These are phyloP conservation scores for Trichoderma sp. DNA, from an alignment of 2,329 filamentous ascomycete species.

Conservation along the genomic window DNA sequence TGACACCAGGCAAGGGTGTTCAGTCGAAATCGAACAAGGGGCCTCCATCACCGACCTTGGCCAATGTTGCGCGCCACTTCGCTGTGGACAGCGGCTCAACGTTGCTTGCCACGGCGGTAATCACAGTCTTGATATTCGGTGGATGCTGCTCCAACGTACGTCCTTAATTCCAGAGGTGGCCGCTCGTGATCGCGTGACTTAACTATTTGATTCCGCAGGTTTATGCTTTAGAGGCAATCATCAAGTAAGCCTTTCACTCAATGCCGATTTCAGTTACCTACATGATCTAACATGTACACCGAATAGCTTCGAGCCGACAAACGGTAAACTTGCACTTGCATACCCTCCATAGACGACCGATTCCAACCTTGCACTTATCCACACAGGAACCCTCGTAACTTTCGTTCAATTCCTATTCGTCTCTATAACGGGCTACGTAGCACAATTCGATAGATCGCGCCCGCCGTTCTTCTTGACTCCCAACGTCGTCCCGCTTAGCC, in stretches of 20 bases:
- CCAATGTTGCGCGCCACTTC: background rate
- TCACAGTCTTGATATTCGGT: constrained; percentile 86
- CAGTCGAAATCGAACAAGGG: background rate
- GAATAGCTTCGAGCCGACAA: constrained; percentile 73
- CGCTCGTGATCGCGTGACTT: background rate
- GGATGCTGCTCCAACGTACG: constrained; percentile 91
- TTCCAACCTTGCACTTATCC: constrained; percentile 10
- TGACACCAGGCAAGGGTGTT: constrained; percentile 8
- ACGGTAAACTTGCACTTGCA: constrained; percentile 52
- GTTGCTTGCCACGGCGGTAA: constrained; percentile 58
- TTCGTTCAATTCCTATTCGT: constrained; percentile 89
- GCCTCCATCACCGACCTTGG: background rate
- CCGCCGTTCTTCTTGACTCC: constrained; percentile 70
- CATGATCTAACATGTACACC: background rate
- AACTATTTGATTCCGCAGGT: constrained; percentile 55
- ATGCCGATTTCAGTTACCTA: background rate
- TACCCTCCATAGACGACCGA: background rate
- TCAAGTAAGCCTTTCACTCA: constrained; percentile 65
- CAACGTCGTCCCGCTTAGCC: constrained; percentile 76
- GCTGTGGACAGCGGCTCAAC: constrained; percentile 18
- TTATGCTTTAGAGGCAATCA: constrained; percentile 92
- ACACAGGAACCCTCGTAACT: constrained; percentile 73
- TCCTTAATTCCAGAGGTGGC: background rate
- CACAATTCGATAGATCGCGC: constrained; percentile 66
- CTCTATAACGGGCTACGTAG: constrained; percentile 71